Percentiles rank a stretch among this genome's conserved stretches.
Evolutionary conservation across 257 asterid genomes (phyloP).

Genomic region (Pogostemon cablin): DNA sequence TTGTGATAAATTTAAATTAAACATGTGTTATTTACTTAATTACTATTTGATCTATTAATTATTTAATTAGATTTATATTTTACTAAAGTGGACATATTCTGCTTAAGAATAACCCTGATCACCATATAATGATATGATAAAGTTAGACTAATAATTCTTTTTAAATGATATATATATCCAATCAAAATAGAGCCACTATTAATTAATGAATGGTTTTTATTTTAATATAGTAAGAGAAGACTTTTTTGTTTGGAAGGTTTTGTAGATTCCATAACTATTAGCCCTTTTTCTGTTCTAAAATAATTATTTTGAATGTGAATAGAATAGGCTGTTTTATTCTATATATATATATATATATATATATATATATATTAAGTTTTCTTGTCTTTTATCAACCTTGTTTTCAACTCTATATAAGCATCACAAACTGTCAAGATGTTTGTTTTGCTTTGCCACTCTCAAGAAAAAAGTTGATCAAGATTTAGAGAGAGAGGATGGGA

Average conservation of each 20-base stretch:
- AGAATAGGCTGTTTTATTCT: slow-evolving; percentile 39
- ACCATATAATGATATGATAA: too few relatives aligned
- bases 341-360: neutral
- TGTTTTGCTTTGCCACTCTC: slow-evolving; percentile 28
- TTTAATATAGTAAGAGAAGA: slow-evolving; percentile 41
- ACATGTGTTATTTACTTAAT: too few relatives aligned
- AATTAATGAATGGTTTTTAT: neutral
- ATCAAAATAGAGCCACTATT: slow-evolving; percentile 13
- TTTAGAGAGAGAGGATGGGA: slow-evolving; percentile 42
- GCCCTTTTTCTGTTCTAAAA: slow-evolving; percentile 11
- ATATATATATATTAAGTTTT: neutral
- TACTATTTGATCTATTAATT: too few relatives aligned
- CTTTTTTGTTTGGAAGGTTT: slow-evolving; percentile 42
- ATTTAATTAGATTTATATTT: too few relatives aligned
- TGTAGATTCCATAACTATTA: slow-evolving; percentile 47
- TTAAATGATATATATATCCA: neutral
- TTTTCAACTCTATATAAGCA: slow-evolving; percentile 39
- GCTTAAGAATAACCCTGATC: too few relatives aligned
- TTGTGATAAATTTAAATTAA: too few relatives aligned
- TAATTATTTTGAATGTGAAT: slow-evolving; percentile 40
- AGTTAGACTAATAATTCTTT: too few relatives aligned
- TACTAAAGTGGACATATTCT: too few relatives aligned
- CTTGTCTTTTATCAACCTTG: slow-evolving; percentile 37
- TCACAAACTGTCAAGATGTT: slow-evolving; percentile 28
- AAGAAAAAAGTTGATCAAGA: neutral